Evolutionary conservation across 1,139 yeast genomes (phyloP), one percentile per base, ranked within the genome.

Genomic region (Pichia sp.): DNA sequence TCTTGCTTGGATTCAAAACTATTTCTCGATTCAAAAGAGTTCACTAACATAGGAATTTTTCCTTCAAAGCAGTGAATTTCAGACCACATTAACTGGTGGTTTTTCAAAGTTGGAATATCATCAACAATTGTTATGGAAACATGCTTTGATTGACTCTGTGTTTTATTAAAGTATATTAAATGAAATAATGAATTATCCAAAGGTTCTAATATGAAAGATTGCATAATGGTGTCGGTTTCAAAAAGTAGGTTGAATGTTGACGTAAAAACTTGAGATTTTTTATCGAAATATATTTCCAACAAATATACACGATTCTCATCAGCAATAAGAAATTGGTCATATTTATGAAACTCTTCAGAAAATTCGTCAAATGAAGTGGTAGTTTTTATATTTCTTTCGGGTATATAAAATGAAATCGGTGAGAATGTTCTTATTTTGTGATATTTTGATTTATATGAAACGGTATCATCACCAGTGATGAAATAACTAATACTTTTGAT

Each of bases 271-370:
- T 49, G 48, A 10, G 45, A 52, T n/a, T 38, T 46, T 2, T 30
- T 28, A 32, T 58, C 52, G 38, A 53, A 53, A 42, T 51, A 57
- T 1, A 61, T 48, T 34, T 63, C 66, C 15, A 64, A 30, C 4
- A 59, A 40, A 53, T 58, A 58, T 40, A 63, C 37, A 1, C 57
- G 44, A 8, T 50, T 46, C 9, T 45, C 38, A 2, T 52, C 38
- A 1, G 48, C 57, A 9, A 64, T 38, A 2, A 64, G 47, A 1
- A 63, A 47, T 45, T 64, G 68, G 43, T 63, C 66, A 22, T 50
- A 45, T 18, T 34, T 44, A n/a, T 40, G 42, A 9, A 14, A 22
- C 3, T 40, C 19, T 8, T 15, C 22, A 3, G 40, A 33, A 21
- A 40, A 40, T 11, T 30, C 38, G 11, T 40, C 38, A 33, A 34